Conservation (phyloP, 1,284 basidiomycete species). For the Malassezia furfur region DNA sequence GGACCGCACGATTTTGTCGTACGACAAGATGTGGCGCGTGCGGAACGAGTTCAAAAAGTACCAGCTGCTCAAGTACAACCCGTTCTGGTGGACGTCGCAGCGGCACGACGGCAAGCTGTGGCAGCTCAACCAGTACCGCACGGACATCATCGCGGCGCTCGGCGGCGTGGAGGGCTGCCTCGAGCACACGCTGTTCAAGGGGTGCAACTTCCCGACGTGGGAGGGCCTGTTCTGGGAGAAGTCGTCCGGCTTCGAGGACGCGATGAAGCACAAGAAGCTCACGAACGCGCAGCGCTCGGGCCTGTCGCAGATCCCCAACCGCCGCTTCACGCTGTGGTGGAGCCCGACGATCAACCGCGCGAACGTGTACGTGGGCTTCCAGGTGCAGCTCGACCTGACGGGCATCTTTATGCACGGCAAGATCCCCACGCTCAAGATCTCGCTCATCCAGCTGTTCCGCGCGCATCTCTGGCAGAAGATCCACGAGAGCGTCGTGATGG, state of each 20-base stretch:
- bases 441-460: conserved; percentile 98
- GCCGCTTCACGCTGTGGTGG: conserved; percentile 99
- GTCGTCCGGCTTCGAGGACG: conserved; percentile 77
- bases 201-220: conserved; percentile 66
- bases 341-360: conserved; percentile 89
- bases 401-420: conserved; percentile 84
- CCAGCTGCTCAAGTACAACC: conserved; percentile 77
- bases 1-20: conserved; percentile 89
- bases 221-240: conserved; percentile 56
- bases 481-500: conserved; percentile 79
- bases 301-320: conserved; percentile 96
- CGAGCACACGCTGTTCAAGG: conserved; percentile 96
- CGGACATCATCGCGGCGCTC: conserved; percentile 96
- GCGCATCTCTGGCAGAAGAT: conserved; percentile 92
- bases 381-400: conserved; percentile 93
- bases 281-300: conserved; percentile 92
- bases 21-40: conserved; percentile 79
- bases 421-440: conserved; percentile 68
- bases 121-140: conserved; percentile 96
- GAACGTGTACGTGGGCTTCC: conserved; percentile 99
- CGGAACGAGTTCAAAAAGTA: conserved; percentile 97
- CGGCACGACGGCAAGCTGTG: conserved; percentile 96
- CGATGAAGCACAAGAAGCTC: conserved; percentile 68
- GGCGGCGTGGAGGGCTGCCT: conserved; percentile 95
- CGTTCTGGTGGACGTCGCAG: conserved; percentile 98